phyloP scores from a whole-genome alignment of 2,329 filamentous ascomycete species.

The Ilyonectria sp. region DNA sequence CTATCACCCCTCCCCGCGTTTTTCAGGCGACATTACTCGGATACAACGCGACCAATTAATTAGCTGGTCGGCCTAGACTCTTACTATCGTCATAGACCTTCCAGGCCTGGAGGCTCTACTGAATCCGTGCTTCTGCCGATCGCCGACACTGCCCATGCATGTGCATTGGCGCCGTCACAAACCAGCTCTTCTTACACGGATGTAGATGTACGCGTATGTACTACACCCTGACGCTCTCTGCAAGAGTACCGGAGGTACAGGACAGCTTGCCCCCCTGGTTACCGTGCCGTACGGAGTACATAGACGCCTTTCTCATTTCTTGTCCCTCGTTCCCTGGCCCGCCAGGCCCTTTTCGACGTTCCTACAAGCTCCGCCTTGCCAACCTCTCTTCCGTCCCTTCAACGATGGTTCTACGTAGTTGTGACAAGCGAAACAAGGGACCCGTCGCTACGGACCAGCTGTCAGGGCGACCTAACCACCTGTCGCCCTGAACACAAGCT shows the following conservation, averaged over 20 bases:
- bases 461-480: not conserved
- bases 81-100: constrained; percentile 1
- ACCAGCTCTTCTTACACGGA: not conserved
- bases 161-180: constrained; percentile 5
- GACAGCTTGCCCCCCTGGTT: not conserved
- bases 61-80: not conserved
- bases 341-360: not conserved
- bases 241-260: not conserved
- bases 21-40: constrained; percentile 6
- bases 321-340: not conserved
- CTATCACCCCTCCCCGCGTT: not conserved
- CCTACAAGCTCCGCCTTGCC: not conserved
- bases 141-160: constrained; percentile 4
- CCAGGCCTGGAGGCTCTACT: not conserved
- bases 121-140: not conserved
- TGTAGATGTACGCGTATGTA: not conserved
- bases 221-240: too few species aligned
- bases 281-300: not conserved
- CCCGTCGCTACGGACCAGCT: not conserved
- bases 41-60: not conserved
- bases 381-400: not conserved
- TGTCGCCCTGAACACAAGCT: not conserved
- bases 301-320: not conserved
- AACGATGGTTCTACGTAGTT: not conserved
- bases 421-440: constrained; percentile 1